These are phyloP conservation scores for Phyllosticta paracitricarpa DNA, from an alignment of 2,329 filamentous ascomycete genomes.

Conservation along the genomic window DNA sequence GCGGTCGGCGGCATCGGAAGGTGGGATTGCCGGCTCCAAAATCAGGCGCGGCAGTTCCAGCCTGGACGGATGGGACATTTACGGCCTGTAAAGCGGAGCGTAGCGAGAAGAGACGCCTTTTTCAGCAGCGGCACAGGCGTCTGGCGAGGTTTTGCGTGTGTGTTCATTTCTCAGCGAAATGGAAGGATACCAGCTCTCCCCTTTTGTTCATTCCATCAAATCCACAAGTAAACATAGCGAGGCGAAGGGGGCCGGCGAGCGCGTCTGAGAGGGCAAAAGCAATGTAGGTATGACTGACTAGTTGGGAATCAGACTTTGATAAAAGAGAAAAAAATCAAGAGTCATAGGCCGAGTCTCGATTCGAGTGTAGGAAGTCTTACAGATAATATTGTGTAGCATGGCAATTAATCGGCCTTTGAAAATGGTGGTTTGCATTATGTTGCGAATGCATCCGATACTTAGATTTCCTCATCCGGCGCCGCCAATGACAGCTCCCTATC, in stretches of 20 bases:
- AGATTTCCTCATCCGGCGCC: not conserved
- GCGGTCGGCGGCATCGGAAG: conserved; percentile 20
- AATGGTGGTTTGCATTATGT: not conserved
- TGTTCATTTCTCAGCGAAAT: conserved; percentile 6
- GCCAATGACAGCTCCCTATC: not conserved
- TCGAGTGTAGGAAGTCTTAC: not conserved
- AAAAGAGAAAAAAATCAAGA: not conserved
- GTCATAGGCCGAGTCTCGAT: not conserved
- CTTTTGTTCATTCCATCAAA: conserved; percentile 4
- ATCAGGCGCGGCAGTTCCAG: conserved; percentile 14
- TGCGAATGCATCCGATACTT: not conserved
- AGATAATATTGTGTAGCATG: not conserved
- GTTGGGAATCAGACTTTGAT: not conserved
- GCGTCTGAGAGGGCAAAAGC: not conserved
- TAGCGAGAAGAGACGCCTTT: not conserved
- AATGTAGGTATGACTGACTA: not conserved
- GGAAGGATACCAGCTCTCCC: conserved; percentile 11
- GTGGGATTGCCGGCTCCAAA: conserved; percentile 1
- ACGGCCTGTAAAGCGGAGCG: conserved; percentile 41
- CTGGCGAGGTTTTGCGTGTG: conserved; percentile 2
- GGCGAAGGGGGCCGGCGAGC: not conserved
- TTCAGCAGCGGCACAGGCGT: not conserved
- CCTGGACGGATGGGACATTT: conserved; percentile 57
- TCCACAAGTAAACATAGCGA: conserved; percentile 2
- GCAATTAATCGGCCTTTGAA: not conserved